Conservation (phyloP, 2,329 filamentous ascomycete genomes). For the Chalara sp. region DNA sequence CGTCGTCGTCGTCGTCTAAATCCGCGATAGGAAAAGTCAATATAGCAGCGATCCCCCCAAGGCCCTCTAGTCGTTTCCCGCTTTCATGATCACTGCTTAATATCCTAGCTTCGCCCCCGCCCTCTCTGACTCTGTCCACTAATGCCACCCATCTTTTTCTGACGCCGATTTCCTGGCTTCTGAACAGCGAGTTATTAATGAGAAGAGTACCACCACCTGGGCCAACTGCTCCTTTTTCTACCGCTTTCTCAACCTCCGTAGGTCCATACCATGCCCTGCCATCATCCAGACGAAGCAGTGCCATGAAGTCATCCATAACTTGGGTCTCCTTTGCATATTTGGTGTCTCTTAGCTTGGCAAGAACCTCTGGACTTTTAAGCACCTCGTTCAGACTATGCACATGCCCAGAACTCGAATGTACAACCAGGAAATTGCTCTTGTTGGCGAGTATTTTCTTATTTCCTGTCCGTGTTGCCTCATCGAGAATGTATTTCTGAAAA, state of each 20-base stretch:
- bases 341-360: constrained; percentile 72
- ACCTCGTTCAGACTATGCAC: constrained; percentile 84
- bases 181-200: constrained; percentile 81
- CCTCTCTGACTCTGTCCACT: constrained; percentile 80
- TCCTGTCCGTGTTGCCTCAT: constrained; percentile 46
- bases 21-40: constrained; percentile 83
- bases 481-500: constrained; percentile 71
- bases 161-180: constrained; percentile 70
- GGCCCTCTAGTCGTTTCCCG: constrained; percentile 71
- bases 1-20: constrained; percentile 61
- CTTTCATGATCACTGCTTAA: constrained; percentile 93
- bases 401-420: constrained; percentile 80
- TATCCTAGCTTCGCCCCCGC: constrained; percentile 83
- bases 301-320: constrained; percentile 78
- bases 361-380: constrained; percentile 72
- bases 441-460: constrained; percentile 66
- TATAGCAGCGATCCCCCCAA: constrained; percentile 85
- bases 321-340: constrained; percentile 81
- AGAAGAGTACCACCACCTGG: constrained; percentile 78
- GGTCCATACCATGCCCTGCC: constrained; percentile 87
- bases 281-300: constrained; percentile 74
- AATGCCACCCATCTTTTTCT: constrained; percentile 76
- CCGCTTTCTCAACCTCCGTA: constrained; percentile 72
- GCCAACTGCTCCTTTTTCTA: constrained; percentile 83
- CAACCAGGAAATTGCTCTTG: constrained; percentile 59